phyloP scores from a whole-genome alignment of 2,329 filamentous ascomycete species.

The Colletotrichum melonis region DNA sequence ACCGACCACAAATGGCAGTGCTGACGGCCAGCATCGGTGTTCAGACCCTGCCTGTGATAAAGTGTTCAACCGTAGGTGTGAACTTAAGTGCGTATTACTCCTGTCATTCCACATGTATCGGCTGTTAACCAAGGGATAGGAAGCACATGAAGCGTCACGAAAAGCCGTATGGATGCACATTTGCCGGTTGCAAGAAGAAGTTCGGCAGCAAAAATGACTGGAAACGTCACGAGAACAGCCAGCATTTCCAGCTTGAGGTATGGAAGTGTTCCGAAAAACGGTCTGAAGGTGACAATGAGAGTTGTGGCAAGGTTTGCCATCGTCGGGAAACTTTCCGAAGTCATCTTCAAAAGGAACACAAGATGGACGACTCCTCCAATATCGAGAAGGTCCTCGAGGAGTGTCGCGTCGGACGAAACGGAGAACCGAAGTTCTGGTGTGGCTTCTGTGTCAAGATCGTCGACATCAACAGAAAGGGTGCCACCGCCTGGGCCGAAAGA shows the following conservation, averaged over 20 bases:
- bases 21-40: slow-evolving; percentile 15
- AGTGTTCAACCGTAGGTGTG: slow-evolving; percentile 61
- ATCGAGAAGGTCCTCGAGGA: slow-evolving; percentile 59
- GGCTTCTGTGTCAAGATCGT: slow-evolving; percentile 79
- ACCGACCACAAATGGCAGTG: neutral
- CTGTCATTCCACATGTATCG: neutral
- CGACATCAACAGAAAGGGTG: slow-evolving; percentile 58
- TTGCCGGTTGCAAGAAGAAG: slow-evolving; percentile 71
- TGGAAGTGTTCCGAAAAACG: slow-evolving; percentile 73
- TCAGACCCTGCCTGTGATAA: slow-evolving; percentile 54
- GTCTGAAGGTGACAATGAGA: slow-evolving; percentile 19
- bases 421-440: slow-evolving; percentile 82
- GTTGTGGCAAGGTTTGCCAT: slow-evolving; percentile 70
- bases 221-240: slow-evolving; percentile 89
- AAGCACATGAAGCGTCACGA: slow-evolving; percentile 88
- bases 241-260: slow-evolving; percentile 77
- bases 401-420: slow-evolving; percentile 73
- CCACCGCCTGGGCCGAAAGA: slow-evolving; percentile 67
- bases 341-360: slow-evolving; percentile 70
- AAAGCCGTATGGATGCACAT: slow-evolving; percentile 86
- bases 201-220: slow-evolving; percentile 97
- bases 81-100: slow-evolving; percentile 63
- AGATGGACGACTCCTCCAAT: slow-evolving; percentile 41
- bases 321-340: slow-evolving; percentile 67
- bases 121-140: slow-evolving; percentile 55